Evolutionary conservation across 345 rosid genomes (phyloP).

Genomic region (Microthlaspi erraticum): DNA sequence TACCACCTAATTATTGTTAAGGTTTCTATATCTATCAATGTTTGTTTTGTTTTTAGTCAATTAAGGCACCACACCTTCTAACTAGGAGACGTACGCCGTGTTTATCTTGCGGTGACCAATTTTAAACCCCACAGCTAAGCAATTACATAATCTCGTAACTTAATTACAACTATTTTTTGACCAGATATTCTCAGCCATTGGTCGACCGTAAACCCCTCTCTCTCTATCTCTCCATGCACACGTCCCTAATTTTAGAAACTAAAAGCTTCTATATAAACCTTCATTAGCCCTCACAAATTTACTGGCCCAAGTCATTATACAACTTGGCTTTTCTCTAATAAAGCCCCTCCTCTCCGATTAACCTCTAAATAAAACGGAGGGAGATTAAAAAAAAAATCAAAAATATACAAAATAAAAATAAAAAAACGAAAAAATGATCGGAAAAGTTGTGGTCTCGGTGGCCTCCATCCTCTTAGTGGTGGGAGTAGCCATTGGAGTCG

Average conservation of each 20-base stretch:
- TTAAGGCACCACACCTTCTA: conserved; percentile 25
- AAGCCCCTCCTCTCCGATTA: conserved; percentile 47
- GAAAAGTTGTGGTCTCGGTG: conserved; percentile 52
- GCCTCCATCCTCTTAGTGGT: conserved; percentile 58
- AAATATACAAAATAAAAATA: conserved; percentile 6
- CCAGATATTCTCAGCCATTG: conserved; percentile 33
- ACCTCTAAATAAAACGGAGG: conserved; percentile 44
- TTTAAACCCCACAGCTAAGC: conserved; percentile 38
- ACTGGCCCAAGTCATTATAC: conserved; percentile 45
- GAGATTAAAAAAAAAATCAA: conserved; percentile 26
- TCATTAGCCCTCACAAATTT: neutral
- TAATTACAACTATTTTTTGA: conserved; percentile 21
- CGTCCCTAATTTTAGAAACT: conserved; percentile 39
- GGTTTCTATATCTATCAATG: neutral
- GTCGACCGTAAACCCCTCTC: conserved; percentile 27
- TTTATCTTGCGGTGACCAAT: conserved; percentile 30
- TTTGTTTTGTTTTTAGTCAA: conserved; percentile 12
- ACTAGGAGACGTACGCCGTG: conserved; percentile 14
- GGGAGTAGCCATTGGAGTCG: conserved; percentile 54
- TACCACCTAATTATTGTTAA: neutral
- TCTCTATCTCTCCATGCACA: conserved; percentile 39
- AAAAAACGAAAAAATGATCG: conserved; percentile 34
- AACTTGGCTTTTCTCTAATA: conserved; percentile 47
- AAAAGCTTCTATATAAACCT: conserved; percentile 33
- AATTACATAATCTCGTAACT: neutral